Percentiles rank a stretch among this genome's conserved stretches.
Evolutionary conservation across 208 protist species (phyloP).

Genomic region (Leishmania mexicana): DNA sequence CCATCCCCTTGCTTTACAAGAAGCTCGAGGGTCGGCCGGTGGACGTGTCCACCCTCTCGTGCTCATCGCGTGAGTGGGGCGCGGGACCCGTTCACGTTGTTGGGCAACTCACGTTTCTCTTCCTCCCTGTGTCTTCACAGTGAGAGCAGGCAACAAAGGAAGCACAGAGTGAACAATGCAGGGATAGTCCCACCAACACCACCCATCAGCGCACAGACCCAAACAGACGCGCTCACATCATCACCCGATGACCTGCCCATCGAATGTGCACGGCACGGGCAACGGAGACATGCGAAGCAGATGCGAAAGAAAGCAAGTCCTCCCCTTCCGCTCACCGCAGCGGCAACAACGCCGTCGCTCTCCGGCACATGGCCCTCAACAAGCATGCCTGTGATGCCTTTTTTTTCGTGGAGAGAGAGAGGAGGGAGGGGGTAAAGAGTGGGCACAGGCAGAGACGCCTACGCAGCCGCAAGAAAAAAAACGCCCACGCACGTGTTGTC

Average conservation of each 20-base stretch:
- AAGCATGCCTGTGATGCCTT: not conserved
- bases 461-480: not conserved
- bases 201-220: not conserved
- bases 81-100: not conserved
- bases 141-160: not conserved
- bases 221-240: not conserved
- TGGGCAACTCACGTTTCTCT: not conserved
- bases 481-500: not conserved
- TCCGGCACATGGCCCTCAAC: not conserved
- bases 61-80: not conserved
- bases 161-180: not conserved
- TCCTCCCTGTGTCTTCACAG: not conserved
- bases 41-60: not conserved
- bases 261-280: not conserved
- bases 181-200: not conserved
- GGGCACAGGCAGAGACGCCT: not conserved
- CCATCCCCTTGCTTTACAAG: not conserved
- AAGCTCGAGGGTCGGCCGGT: not conserved
- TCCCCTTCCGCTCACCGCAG: not conserved
- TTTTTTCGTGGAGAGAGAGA: not conserved
- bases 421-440: not conserved
- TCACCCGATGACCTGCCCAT: not conserved
- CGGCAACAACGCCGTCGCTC: not conserved
- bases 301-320: not conserved
- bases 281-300: not conserved